A percentile compares a stretch with the other conserved stretches of the same genome.
These are phyloP conservation scores for Tetrapisispora arboricola DNA, from an alignment of 805 yeast species.

Conservation along the genomic window DNA sequence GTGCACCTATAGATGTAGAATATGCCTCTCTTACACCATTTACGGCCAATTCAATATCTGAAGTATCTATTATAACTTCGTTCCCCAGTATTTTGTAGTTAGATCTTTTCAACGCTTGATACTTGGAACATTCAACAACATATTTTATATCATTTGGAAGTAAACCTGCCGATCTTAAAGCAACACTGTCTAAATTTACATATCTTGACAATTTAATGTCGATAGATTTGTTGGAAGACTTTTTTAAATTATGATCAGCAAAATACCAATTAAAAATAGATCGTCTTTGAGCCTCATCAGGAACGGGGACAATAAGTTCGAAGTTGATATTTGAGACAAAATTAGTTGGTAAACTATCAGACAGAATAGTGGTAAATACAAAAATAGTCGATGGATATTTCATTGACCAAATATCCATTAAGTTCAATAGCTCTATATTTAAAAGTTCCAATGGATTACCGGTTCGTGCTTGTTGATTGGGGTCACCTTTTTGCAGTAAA, in stretches of 20 bases:
- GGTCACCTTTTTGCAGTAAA: conserved; percentile 56
- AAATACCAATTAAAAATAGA: conserved; percentile 48
- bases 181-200: conserved; percentile 46
- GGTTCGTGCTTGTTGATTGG: conserved; percentile 37
- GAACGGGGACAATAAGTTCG: conserved; percentile 67
- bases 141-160: conserved; percentile 74
- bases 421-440: conserved; percentile 43
- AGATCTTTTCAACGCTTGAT: conserved; percentile 36
- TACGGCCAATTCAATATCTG: conserved; percentile 43
- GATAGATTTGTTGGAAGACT: neutral
- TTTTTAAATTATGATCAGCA: conserved; percentile 22
- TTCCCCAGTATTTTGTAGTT: neutral
- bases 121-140: conserved; percentile 57
- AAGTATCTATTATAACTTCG: conserved; percentile 30
- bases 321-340: conserved; percentile 63
- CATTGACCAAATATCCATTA: conserved; percentile 44
- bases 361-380: conserved; percentile 57
- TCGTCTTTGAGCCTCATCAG: conserved; percentile 64
- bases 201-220: conserved; percentile 4
- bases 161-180: conserved; percentile 86
- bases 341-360: conserved; percentile 56
- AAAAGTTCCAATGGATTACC: conserved; percentile 25
- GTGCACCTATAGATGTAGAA: conserved; percentile 94
- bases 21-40: conserved; percentile 76
- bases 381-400: conserved; percentile 35